phyloP scores from a whole-genome alignment of 2,329 filamentous ascomycete species.

The Trichophyton schoenleinii region DNA sequence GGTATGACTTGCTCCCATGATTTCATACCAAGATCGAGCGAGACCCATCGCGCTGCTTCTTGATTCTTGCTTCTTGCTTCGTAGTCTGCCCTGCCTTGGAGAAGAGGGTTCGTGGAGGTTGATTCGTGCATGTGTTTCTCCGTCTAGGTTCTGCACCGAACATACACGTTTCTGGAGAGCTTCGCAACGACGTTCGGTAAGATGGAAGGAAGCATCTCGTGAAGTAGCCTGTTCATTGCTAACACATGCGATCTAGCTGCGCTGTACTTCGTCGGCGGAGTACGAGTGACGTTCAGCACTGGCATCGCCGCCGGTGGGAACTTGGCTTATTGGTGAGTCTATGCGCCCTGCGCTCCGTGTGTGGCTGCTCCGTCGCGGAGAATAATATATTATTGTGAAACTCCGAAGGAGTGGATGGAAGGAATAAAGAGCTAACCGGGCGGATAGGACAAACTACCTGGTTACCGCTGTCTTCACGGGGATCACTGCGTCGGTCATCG shows the following conservation, averaged over 20 bases:
- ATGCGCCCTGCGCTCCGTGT: background rate
- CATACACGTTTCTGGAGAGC: slow-evolving; percentile 46
- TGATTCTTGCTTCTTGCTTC: background rate
- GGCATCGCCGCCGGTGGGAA: slow-evolving; percentile 50
- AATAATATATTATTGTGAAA: background rate
- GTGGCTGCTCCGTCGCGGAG: background rate
- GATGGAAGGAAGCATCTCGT: slow-evolving; percentile 5
- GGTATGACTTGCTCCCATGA: slow-evolving; percentile 24
- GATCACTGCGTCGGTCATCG: slow-evolving; percentile 48
- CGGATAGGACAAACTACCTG: slow-evolving; percentile 44
- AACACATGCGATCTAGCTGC: slow-evolving; percentile 33
- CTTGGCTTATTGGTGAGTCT: slow-evolving; percentile 44
- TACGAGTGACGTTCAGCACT: slow-evolving; percentile 50
- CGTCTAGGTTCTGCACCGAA: slow-evolving; percentile 42
- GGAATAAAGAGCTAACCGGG: background rate
- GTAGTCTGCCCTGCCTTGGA: background rate
- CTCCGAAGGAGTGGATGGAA: background rate
- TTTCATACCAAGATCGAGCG: too few species aligned
- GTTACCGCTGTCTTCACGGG: slow-evolving; percentile 49
- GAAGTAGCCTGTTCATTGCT: background rate
- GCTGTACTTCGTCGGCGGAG: slow-evolving; percentile 49
- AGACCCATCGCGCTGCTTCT: background rate
- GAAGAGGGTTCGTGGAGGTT: background rate
- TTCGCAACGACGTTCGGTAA: slow-evolving; percentile 48
- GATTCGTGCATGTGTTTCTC: background rate